A percentile compares a stretch with the other conserved stretches of the same genome.
Evolutionary conservation across 805 yeast species (phyloP).

Genomic region (Zygosaccharomyces gambellarensis): DNA sequence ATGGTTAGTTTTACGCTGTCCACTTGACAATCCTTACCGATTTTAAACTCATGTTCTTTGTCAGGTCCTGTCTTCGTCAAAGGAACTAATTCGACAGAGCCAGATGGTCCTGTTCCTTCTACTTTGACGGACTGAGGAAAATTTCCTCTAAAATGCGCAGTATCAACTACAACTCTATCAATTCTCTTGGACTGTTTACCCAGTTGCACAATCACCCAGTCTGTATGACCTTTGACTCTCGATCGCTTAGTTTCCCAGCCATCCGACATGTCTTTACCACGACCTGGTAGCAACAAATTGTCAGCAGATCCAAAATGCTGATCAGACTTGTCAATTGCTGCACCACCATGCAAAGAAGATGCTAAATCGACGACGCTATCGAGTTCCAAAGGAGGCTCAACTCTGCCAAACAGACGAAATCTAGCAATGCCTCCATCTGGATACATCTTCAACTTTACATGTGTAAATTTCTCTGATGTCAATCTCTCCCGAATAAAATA

Average conservation of each 20-base stretch:
- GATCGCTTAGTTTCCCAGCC: slow-evolving; percentile 98
- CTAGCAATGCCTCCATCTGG: slow-evolving; percentile 99
- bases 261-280: slow-evolving; percentile 95
- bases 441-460: slow-evolving; percentile 81
- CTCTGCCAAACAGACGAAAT: slow-evolving; percentile 82
- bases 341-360: slow-evolving; percentile 81
- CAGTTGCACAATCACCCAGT: slow-evolving; percentile 83
- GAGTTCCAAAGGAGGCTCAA: slow-evolving; percentile 46
- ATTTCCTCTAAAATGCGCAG: slow-evolving; percentile 92
- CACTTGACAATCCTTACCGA: slow-evolving; percentile 35
- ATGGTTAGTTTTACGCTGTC: slow-evolving; percentile 76
- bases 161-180: slow-evolving; percentile 66
- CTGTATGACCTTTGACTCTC: slow-evolving; percentile 75
- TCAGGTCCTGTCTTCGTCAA: slow-evolving; percentile 79
- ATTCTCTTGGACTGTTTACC: slow-evolving; percentile 58
- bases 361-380: slow-evolving; percentile 54
- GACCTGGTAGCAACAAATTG: slow-evolving; percentile 84
- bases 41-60: slow-evolving; percentile 58
- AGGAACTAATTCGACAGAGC: slow-evolving; percentile 51
- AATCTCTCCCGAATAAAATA: slow-evolving; percentile 60
- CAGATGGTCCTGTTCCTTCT: slow-evolving; percentile 40
- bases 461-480: slow-evolving; percentile 66
- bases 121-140: slow-evolving; percentile 77
- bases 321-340: slow-evolving; percentile 75
- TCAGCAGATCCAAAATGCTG: slow-evolving; percentile 94